Percentiles rank a stretch among this genome's conserved stretches.
Evolutionary conservation across 495 filamentous ascomycete genomes (phyloP).

Genomic region (Xylaria scruposa): DNA sequence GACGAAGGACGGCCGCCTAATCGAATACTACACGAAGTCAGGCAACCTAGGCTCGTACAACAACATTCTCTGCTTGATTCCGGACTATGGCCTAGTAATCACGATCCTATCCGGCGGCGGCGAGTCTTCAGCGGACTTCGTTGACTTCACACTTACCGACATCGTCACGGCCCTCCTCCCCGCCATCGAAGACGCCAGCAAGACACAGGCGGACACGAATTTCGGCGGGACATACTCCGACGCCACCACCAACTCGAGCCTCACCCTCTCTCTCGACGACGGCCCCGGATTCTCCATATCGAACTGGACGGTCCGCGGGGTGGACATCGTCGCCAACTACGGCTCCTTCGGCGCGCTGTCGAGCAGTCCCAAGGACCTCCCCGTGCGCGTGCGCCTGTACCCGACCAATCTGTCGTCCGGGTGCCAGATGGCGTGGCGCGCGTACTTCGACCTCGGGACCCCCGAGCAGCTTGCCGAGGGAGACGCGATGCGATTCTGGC

Average conservation of each 20-base stretch:
- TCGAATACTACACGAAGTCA: slow-evolving; percentile 63
- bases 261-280: slow-evolving; percentile 52
- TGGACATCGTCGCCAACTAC: slow-evolving; percentile 48
- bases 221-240: slow-evolving; percentile 52
- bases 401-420: slow-evolving; percentile 37
- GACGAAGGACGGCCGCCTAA: slow-evolving; percentile 45
- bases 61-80: slow-evolving; percentile 52
- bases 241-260: slow-evolving; percentile 45
- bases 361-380: slow-evolving; percentile 26
- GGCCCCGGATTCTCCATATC: slow-evolving; percentile 50
- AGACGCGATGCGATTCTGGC: slow-evolving; percentile 36
- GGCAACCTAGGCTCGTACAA: slow-evolving; percentile 59
- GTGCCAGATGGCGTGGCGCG: slow-evolving; percentile 39
- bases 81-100: slow-evolving; percentile 61
- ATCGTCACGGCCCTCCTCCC: slow-evolving; percentile 49
- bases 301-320: slow-evolving; percentile 49
- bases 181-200: slow-evolving; percentile 53
- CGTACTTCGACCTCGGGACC: slow-evolving; percentile 36
- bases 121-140: slow-evolving; percentile 30
- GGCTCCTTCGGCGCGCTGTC: slow-evolving; percentile 34
- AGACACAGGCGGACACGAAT: slow-evolving; percentile 44
- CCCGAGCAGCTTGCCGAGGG: slow-evolving; percentile 33
- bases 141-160: slow-evolving; percentile 41
- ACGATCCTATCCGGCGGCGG: slow-evolving; percentile 52
- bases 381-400: slow-evolving; percentile 38